Percentiles rank a stretch among this genome's conserved stretches.
These are phyloP conservation scores for Ceratocystis alfenasii DNA, from an alignment of 2,329 filamentous ascomycete genomes.

Conservation along the genomic window DNA sequence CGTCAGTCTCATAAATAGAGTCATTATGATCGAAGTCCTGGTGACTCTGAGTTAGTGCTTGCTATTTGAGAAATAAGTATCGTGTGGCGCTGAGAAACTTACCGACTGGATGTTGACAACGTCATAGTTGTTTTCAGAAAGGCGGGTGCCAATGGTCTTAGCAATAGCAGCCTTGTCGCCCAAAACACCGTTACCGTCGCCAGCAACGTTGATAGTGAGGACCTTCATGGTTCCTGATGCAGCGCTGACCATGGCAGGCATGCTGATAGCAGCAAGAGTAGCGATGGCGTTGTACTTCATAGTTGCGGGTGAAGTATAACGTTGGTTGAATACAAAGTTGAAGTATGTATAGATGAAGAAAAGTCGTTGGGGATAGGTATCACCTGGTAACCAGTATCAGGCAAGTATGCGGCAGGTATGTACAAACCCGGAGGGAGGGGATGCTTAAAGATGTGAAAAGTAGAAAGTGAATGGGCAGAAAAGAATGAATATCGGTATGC, in stretches of 20 bases:
- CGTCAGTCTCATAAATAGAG: conserved; percentile 48
- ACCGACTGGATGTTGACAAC: conserved; percentile 55
- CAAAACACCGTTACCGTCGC: conserved; percentile 47
- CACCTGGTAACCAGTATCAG: neutral
- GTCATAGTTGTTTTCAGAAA: conserved; percentile 41
- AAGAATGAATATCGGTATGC: too few species aligned
- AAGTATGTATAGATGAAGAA: neutral
- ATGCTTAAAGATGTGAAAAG: neutral
- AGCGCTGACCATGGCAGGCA: conserved; percentile 18
- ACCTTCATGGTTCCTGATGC: conserved; percentile 36
- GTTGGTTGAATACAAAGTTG: too few species aligned
- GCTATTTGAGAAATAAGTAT: neutral
- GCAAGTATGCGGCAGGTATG: too few species aligned
- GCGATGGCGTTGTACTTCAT: conserved; percentile 20
- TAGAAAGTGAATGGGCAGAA: neutral
- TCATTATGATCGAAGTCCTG: conserved; percentile 56
- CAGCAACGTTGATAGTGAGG: conserved; percentile 48
- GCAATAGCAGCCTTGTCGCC: conserved; percentile 51
- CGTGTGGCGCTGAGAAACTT: neutral
- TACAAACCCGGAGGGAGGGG: neutral
- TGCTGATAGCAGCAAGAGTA: conserved; percentile 13
- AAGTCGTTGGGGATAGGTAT: neutral
- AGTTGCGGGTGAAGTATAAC: neutral
- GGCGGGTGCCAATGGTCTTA: conserved; percentile 42
- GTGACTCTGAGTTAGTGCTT: conserved; percentile 4